phyloP scores from a whole-genome alignment of 2,329 filamentous ascomycete species.

The Calycina herbarum region DNA sequence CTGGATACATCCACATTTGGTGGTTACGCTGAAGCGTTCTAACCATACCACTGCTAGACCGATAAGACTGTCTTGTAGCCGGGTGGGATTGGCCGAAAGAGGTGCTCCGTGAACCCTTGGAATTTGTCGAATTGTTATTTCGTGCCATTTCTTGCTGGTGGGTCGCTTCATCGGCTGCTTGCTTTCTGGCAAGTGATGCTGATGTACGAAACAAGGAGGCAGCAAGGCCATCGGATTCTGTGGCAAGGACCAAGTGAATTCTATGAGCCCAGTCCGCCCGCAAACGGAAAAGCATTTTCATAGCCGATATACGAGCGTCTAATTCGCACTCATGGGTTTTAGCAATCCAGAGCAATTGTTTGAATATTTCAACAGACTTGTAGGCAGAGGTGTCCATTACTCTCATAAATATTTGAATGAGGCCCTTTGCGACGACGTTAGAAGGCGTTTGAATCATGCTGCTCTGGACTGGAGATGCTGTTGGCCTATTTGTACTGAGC shows the following conservation, averaged over 20 bases:
- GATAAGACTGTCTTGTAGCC: conserved; percentile 40
- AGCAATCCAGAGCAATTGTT: conserved; percentile 63
- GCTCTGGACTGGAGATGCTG: conserved; percentile 17
- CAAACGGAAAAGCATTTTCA: conserved; percentile 79
- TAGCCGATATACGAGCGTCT: conserved; percentile 70
- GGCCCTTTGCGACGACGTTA: conserved; percentile 70
- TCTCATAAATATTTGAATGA: conserved; percentile 74
- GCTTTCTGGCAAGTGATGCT: conserved; percentile 48
- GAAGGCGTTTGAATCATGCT: conserved; percentile 51
- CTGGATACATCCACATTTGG: conserved; percentile 59
- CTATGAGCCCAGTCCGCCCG: conserved; percentile 79
- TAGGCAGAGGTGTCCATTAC: conserved; percentile 64
- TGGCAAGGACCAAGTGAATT: conserved; percentile 68
- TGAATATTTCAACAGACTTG: conserved; percentile 65
- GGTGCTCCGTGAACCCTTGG: conserved; percentile 35
- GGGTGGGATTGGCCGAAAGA: conserved; percentile 35
- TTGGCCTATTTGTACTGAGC: conserved; percentile 23
- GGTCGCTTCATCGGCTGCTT: conserved; percentile 43
- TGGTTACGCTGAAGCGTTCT: conserved; percentile 43
- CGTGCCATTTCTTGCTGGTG: conserved; percentile 39
- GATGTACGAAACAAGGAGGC: conserved; percentile 66
- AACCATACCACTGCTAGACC: conserved; percentile 31
- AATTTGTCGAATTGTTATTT: conserved; percentile 38
- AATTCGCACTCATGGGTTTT: conserved; percentile 59
- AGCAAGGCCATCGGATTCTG: conserved; percentile 74